These are phyloP conservation scores for Vaccinium myrtillus DNA, from an alignment of 148 eudicot genomes.

Conservation along the genomic window DNA sequence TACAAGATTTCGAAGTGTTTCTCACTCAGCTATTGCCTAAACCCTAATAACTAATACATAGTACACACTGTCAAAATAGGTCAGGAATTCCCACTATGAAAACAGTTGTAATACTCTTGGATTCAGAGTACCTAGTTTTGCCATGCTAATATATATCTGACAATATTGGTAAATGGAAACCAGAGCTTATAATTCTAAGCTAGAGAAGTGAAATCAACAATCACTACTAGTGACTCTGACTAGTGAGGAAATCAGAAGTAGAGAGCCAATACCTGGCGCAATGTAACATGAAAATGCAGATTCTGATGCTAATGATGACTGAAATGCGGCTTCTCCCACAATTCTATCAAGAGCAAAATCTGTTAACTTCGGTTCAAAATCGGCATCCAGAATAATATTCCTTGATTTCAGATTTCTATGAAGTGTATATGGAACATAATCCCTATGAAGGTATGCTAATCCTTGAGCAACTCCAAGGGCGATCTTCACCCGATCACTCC, in stretches of 20 bases:
- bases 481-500: slow-evolving; percentile 64
- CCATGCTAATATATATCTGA: not conserved
- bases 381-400: slow-evolving; percentile 66
- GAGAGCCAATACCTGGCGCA: slow-evolving; percentile 61
- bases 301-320: slow-evolving; percentile 53
- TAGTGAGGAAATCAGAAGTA: not conserved
- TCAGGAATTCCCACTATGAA: no score
- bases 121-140: no score
- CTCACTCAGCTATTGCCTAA: not conserved
- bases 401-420: slow-evolving; percentile 68
- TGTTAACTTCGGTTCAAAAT: slow-evolving; percentile 74
- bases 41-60: not conserved
- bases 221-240: not conserved
- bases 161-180: not conserved
- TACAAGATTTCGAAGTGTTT: not conserved
- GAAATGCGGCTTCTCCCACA: slow-evolving; percentile 61
- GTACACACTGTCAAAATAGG: no score
- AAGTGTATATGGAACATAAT: slow-evolving; percentile 66
- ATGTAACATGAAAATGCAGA: slow-evolving; percentile 60
- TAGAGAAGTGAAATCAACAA: not conserved
- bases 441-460: slow-evolving; percentile 78
- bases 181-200: not conserved
- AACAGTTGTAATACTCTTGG: no score
- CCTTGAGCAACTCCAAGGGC: slow-evolving; percentile 89
- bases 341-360: slow-evolving; percentile 76